These are phyloP conservation scores for Fomitopsis betulina DNA, from an alignment of 1,284 basidiomycete genomes.

Conservation along the genomic window DNA sequence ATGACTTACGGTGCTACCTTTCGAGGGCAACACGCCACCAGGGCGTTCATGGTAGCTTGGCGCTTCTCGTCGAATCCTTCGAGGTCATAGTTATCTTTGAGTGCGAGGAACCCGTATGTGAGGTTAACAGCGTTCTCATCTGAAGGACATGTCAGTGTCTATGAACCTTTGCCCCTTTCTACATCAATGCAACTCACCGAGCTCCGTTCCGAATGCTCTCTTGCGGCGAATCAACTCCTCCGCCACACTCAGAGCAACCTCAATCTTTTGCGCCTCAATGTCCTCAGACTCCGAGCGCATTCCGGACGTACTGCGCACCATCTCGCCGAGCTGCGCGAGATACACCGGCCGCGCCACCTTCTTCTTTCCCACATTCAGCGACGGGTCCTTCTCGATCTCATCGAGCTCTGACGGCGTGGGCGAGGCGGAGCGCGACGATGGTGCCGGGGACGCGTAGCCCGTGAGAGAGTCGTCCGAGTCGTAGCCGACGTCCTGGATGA, in stretches of 20 bases:
- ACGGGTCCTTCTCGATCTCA: constrained; percentile 84
- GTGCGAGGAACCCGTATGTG: constrained; percentile 63
- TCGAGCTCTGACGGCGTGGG: constrained; percentile 77
- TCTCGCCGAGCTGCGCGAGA: constrained; percentile 70
- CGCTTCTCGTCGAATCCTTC: constrained; percentile 76
- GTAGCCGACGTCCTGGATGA: constrained; percentile 30
- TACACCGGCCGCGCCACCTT: constrained; percentile 78
- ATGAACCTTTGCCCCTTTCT: background rate
- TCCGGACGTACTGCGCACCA: constrained; percentile 52
- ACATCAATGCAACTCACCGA: constrained; percentile 46
- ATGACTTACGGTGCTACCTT: constrained; percentile 73
- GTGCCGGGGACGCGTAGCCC: constrained; percentile 61
- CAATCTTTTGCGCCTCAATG: constrained; percentile 70
- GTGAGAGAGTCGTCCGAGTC: constrained; percentile 83
- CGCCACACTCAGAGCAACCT: constrained; percentile 73
- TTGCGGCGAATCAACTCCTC: constrained; percentile 83
- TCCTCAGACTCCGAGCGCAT: constrained; percentile 49
- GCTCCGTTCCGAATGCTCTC: constrained; percentile 76
- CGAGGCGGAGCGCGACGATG: constrained; percentile 72
- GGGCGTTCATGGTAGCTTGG: constrained; percentile 72
- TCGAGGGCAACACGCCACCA: constrained; percentile 75
- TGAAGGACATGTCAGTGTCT: constrained; percentile 22
- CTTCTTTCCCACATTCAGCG: constrained; percentile 59
- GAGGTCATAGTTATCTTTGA: constrained; percentile 84
- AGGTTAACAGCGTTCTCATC: constrained; percentile 89